Evolutionary conservation across 257 asterid genomes (phyloP), one percentile per base, ranked within the genome.

Genomic region (Solanum lignicaule): DNA sequence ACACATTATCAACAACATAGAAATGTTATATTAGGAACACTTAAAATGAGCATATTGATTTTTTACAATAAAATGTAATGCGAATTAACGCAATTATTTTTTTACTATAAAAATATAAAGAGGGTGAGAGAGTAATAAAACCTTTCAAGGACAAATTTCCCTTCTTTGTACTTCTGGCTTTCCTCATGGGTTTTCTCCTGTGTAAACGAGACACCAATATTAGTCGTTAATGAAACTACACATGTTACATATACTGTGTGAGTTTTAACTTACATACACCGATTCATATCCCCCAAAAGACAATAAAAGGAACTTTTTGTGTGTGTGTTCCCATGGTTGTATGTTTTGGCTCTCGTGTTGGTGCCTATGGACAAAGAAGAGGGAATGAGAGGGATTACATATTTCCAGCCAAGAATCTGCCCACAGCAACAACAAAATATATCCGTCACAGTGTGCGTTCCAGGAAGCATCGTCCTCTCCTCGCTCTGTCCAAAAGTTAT

Each of bases 361-460:
- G 68, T 46, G 85, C 39, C 29, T 27, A 81, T 84, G 43, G 21
- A 73, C 10, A 52, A 9, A 73, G 25, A 20, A 32, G 71, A 78
- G 60, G 88, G 83, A 27, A 87, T 83, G 48, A 41, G 78, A 88
- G 43, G 84, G 88, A 83, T 78, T 76, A 96, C 98, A 43, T 95
- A 95, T 95, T 96, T 96, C 98, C 99, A 96, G 84, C 99, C 98
- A 79, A 94, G 91, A 55, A 91, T 90, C 73, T 94, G 97, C 46
- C 98, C 96, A 60, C 99, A 96, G 83, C 87, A 90, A 91, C 95
- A 90, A 90, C 99, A 96, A 89, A 91, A 96, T 31, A 93, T 91
- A 88, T 96, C 99, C 4, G 95, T 95, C 2, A 96, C 95, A 2
- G 95, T 95, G 83, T 96, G 98, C 95, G 88, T 89, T 66, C 96